phyloP scores from a whole-genome alignment of 371 early-diverging fungal genomes.

The Apophysomyces trapeziformis region DNA sequence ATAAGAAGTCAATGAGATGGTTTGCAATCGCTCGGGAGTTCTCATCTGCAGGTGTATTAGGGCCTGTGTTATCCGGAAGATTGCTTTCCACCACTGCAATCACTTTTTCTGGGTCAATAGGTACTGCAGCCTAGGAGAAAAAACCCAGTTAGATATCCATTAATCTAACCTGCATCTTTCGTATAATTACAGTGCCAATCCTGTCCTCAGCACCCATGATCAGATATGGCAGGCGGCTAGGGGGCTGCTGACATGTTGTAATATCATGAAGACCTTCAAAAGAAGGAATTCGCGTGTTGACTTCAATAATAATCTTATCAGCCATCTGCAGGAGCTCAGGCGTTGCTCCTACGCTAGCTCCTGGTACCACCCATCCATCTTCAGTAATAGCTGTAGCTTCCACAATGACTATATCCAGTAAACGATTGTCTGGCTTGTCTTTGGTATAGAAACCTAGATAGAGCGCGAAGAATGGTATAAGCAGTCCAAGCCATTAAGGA shows the following conservation, averaged over 20 bases:
- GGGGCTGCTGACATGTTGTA: constrained; percentile 22
- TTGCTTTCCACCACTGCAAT: constrained; percentile 30
- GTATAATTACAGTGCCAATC: constrained; percentile 24
- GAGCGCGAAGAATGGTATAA: background rate
- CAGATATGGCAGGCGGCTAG: constrained; percentile 29
- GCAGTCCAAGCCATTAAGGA: background rate
- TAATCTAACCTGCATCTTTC: background rate
- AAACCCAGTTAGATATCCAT: background rate
- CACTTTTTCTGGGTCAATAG: constrained; percentile 30
- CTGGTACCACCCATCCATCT: constrained; percentile 33
- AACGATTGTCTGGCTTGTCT: constrained; percentile 20
- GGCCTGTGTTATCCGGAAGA: constrained; percentile 26
- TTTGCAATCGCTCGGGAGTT: constrained; percentile 24
- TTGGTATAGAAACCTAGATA: constrained; percentile 22
- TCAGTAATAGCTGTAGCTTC: constrained; percentile 37
- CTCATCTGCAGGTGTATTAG: constrained; percentile 21
- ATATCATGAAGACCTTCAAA: constrained; percentile 39
- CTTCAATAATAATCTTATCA: constrained; percentile 29
- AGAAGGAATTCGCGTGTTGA: constrained; percentile 32
- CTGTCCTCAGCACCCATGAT: constrained; percentile 33
- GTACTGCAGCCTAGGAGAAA: constrained; percentile 22
- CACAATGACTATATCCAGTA: constrained; percentile 29
- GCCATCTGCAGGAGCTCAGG: constrained; percentile 34
- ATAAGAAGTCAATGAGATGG: constrained; percentile 34
- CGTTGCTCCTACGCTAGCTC: constrained; percentile 35